Percentiles rank a stretch among this genome's conserved stretches.
These are phyloP conservation scores for Paramecium primaurelia DNA, from an alignment of 73 alveolate species.

Conservation along the genomic window DNA sequence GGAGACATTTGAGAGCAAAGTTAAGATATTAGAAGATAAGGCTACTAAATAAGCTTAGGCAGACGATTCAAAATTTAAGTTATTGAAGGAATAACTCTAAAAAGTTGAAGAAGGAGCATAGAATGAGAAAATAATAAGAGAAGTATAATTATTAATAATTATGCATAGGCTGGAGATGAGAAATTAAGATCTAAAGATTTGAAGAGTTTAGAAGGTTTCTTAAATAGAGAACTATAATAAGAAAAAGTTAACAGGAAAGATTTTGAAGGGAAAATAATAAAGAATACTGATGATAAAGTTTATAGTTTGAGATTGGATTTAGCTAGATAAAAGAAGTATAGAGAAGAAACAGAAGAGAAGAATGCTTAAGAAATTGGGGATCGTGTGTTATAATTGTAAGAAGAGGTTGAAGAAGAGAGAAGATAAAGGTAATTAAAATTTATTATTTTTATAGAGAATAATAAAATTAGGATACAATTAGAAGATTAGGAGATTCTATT, in stretches of 20 bases:
- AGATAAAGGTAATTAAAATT: neutral
- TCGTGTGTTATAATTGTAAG: neutral
- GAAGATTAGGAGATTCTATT: conserved; percentile 68
- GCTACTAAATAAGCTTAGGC: neutral
- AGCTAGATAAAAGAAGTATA: conserved; percentile 75
- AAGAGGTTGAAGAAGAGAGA: conserved; percentile 63
- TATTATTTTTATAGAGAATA: conserved; percentile 62
- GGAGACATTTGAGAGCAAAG: neutral
- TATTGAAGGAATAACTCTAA: conserved; percentile 13
- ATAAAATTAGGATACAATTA: conserved; percentile 51
- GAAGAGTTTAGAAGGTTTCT: conserved; percentile 70
- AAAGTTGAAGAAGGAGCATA: conserved; percentile 13
- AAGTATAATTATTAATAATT: neutral
- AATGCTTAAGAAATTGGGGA: conserved; percentile 56
- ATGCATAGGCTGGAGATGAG: conserved; percentile 3
- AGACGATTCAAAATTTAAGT: conserved; percentile 38
- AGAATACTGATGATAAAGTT: conserved; percentile 73
- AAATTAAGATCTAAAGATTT: conserved; percentile 46
- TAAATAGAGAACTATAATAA: conserved; percentile 66
- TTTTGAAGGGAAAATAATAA: conserved; percentile 68
- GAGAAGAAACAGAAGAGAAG: conserved; percentile 67
- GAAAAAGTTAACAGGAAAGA: conserved; percentile 76
- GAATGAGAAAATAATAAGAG: conserved; percentile 32
- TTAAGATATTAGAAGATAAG: neutral
- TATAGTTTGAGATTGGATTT: conserved; percentile 69